Evolutionary conservation across 441 rosid genomes (phyloP).

Genomic region (Pelargonium citronellum): DNA sequence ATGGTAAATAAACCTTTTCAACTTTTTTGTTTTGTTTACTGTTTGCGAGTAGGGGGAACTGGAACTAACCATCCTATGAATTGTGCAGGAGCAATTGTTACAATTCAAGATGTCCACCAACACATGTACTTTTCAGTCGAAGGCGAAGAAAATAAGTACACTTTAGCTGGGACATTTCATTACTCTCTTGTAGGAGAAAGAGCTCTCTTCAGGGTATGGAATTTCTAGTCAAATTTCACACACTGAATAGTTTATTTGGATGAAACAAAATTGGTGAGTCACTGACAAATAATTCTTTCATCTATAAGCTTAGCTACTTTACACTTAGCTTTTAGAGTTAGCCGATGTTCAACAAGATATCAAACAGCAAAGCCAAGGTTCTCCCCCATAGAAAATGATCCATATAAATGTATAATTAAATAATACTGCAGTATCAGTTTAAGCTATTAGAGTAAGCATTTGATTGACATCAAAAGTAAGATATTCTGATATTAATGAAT

Average conservation of each 20-base stretch:
- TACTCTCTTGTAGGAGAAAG: conserved; percentile 80
- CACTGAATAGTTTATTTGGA: conserved; percentile 9
- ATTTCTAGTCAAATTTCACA: neutral
- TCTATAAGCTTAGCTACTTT: neutral
- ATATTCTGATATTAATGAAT: neutral
- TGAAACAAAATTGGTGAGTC: neutral
- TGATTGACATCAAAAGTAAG: neutral
- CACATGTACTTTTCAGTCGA: conserved; percentile 77
- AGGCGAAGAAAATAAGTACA: conserved; percentile 50
- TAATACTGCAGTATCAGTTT: neutral
- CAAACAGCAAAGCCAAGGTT: neutral
- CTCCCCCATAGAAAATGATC: neutral
- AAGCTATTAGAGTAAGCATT: neutral
- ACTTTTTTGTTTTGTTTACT: conserved; percentile 11
- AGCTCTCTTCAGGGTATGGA: conserved; percentile 81
- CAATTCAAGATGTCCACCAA: conserved; percentile 82
- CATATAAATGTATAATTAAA: neutral
- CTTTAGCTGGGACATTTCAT: conserved; percentile 61
- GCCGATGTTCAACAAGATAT: neutral
- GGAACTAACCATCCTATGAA: conserved; percentile 22
- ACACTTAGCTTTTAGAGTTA: conserved; percentile 5
- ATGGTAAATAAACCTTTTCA: conserved; percentile 45
- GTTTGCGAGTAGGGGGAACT: conserved; percentile 22
- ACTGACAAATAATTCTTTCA: neutral
- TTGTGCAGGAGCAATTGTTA: conserved; percentile 70